Evolutionary conservation across 352 stramenopile genomes (phyloP), one percentile per base, ranked within the genome.

Genomic region (Phytopythium vexans): DNA sequence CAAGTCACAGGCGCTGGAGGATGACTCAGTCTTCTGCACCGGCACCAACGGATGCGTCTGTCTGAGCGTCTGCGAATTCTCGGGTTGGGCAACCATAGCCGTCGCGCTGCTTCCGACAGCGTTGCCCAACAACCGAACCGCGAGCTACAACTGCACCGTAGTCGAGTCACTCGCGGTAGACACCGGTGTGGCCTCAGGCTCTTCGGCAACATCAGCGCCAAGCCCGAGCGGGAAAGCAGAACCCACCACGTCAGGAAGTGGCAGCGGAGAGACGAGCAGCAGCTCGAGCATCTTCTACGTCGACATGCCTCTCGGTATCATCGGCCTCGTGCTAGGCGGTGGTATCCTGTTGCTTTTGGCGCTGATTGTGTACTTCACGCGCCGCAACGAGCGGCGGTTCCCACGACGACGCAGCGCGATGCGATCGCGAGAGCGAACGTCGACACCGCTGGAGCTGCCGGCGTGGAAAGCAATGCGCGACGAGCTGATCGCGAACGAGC

Each of bases 21-120:
- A 84, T 37, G 72, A 64, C 33, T 88, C 77, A n/a, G 57, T 64
- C 2, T 73, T 57, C 36, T 77, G 67, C 35, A 40, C 64, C 6
- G 70, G 67, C 27, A 65, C 43, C 5, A 49, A 50, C 32, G 67
- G 64, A 11, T 80, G 70, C 31, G 54, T 80, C 12, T 80, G 70
- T 41, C 48, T 75, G 12, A 50, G 43, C 5, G 62, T 70, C 53
- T 80, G 70, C 31, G 64, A 77, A 53, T 70, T 62, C 6, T 34
- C 46, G 2, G 14, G 44, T 6, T 80, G 70, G 67, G 57, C 62
- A 50, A 70, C 64, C 12, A 53, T 71, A 8, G 72, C 74, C 12
- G 53, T 74, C 31, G 51, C 60, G 46, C 63, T 59, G 35, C 59
- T 88, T 21, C 12, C 56, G 11, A 42, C 52, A 11, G 54, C 45